Evolutionary conservation across 352 stramenopile species (phyloP).

Genomic region (Pythium periplocum): DNA sequence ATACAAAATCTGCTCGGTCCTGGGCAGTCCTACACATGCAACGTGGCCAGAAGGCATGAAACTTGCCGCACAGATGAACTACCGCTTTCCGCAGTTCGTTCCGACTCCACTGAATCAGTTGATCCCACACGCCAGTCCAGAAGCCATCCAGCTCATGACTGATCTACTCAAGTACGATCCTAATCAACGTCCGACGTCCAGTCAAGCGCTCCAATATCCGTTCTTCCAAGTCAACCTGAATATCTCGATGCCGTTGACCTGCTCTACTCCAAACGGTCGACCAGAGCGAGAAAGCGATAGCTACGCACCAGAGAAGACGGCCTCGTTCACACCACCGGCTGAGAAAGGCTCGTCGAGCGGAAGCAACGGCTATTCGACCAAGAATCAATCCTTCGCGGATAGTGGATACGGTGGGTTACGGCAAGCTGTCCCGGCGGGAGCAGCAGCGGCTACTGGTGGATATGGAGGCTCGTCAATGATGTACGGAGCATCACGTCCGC

Average conservation of each 20-base stretch:
- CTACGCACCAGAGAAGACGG: constrained; percentile 27
- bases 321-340: constrained; percentile 48
- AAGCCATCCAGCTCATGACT: constrained; percentile 90
- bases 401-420: constrained; percentile 39
- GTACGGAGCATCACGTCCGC: constrained; percentile 39
- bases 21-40: constrained; percentile 87
- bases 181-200: constrained; percentile 89
- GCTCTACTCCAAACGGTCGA: constrained; percentile 54
- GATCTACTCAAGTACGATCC: constrained; percentile 93
- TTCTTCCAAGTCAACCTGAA: constrained; percentile 92
- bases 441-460: constrained; percentile 7
- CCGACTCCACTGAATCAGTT: constrained; percentile 83
- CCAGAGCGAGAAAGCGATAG: constrained; percentile 29
- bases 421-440: constrained; percentile 10
- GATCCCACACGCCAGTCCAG: constrained; percentile 87
- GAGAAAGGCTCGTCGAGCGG: constrained; percentile 36
- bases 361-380: constrained; percentile 35
- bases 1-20: constrained; percentile 96
- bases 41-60: constrained; percentile 94
- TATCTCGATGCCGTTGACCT: constrained; percentile 60
- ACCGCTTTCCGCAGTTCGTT: constrained; percentile 94
- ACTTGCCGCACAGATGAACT: constrained; percentile 94
- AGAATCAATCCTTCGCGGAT: constrained; percentile 53
- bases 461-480: constrained; percentile 10
- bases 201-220: constrained; percentile 91